phyloP scores from a whole-genome alignment of 768 basidiomycete species.

The Amanita muscaria region DNA sequence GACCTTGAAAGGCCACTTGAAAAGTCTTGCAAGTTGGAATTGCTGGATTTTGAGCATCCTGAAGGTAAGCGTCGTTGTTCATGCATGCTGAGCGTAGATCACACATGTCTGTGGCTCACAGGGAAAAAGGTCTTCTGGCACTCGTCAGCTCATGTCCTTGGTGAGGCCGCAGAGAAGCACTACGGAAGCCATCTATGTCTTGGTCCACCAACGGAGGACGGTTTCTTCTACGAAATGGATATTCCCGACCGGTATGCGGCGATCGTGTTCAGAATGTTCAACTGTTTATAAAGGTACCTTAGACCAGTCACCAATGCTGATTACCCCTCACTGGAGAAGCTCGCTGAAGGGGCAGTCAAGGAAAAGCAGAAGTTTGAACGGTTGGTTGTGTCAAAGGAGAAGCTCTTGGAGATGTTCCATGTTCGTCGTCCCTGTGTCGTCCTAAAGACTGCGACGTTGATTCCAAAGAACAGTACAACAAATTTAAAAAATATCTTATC shows the following conservation, averaged over 20 bases:
- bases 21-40: conserved; percentile 64
- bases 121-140: conserved; percentile 99
- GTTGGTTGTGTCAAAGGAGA: conserved; percentile 87
- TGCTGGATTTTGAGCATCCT: conserved; percentile 88
- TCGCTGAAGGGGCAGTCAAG: conserved; percentile 83
- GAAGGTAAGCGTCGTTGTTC: no score
- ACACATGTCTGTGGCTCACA: conserved; percentile 24
- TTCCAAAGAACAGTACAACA: conserved; percentile 74
- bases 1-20: conserved; percentile 96
- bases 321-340: conserved; percentile 82
- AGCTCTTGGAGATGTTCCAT: conserved; percentile 92
- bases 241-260: conserved; percentile 60
- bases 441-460: conserved; percentile 4
- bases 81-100: no score
- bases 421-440: conserved; percentile 35
- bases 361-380: conserved; percentile 98
- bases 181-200: conserved; percentile 96
- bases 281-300: conserved; percentile 8
- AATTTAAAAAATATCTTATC: conserved; percentile 95
- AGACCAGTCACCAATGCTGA: conserved; percentile 76
- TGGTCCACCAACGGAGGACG: conserved; percentile 94
- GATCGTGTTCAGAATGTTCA: background rate
- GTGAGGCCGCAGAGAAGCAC: conserved; percentile 92
- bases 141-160: conserved; percentile 96
- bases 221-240: conserved; percentile 99